Percentiles rank a stretch among this genome's conserved stretches.
Evolutionary conservation across 352 stramenopile species (phyloP).

Genomic region (Phytophthora syringae): DNA sequence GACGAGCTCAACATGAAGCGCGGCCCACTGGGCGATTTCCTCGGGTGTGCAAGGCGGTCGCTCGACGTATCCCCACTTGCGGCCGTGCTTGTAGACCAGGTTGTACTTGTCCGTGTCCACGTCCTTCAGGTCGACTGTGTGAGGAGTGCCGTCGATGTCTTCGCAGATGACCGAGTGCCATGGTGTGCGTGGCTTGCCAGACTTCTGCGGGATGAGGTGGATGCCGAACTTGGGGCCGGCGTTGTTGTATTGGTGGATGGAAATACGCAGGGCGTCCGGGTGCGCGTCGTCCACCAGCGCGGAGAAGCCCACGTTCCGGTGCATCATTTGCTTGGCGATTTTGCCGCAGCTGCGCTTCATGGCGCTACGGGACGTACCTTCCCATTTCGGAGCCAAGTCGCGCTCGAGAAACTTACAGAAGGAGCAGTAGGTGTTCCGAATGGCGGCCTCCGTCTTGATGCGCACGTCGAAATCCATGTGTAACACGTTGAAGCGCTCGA

Average conservation of each 20-base stretch:
- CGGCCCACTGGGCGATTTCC: slow-evolving; percentile 18
- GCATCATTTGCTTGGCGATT: slow-evolving; percentile 31
- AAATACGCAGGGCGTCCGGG: slow-evolving; percentile 19
- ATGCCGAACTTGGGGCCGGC: slow-evolving; percentile 27
- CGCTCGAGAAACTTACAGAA: slow-evolving; percentile 31
- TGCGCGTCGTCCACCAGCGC: slow-evolving; percentile 17
- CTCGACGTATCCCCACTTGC: slow-evolving; percentile 29
- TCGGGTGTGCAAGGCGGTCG: slow-evolving; percentile 19
- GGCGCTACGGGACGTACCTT: slow-evolving; percentile 14
- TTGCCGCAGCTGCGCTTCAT: slow-evolving; percentile 23
- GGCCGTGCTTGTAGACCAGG: slow-evolving; percentile 27
- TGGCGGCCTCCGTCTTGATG: slow-evolving; percentile 21
- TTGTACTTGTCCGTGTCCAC: slow-evolving; percentile 32
- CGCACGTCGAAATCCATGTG: slow-evolving; percentile 27
- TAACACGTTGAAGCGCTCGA: slow-evolving; percentile 20
- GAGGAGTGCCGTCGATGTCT: slow-evolving; percentile 14
- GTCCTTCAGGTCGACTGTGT: slow-evolving; percentile 24
- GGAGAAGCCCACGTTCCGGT: slow-evolving; percentile 29
- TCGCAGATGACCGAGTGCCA: slow-evolving; percentile 24
- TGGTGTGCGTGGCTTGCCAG: slow-evolving; percentile 8
- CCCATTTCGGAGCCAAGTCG: slow-evolving; percentile 18
- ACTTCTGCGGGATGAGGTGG: slow-evolving; percentile 14
- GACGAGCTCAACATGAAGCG: slow-evolving; percentile 26
- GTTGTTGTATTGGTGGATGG: slow-evolving; percentile 30
- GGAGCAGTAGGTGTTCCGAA: slow-evolving; percentile 24